These are phyloP conservation scores for Physaria fendleri DNA, from an alignment of 345 rosid species.

Conservation along the genomic window DNA sequence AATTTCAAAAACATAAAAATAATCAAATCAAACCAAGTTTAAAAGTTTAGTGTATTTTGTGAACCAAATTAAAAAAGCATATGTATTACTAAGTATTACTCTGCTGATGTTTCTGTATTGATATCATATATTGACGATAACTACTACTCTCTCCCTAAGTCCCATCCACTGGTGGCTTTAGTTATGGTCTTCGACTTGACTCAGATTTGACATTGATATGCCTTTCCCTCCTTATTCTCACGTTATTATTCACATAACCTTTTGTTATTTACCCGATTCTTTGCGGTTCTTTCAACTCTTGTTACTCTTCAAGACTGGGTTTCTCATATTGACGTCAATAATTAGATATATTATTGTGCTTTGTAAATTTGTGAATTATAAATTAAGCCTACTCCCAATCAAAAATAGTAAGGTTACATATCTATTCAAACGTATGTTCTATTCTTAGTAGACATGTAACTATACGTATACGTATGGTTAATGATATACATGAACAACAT, in stretches of 20 bases:
- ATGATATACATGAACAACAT: too few species aligned
- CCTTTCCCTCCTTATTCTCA: neutral
- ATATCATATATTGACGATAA: conserved; percentile 55
- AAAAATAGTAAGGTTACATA: too few species aligned
- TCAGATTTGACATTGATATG: conserved; percentile 41
- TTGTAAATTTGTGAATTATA: too few species aligned
- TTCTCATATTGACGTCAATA: conserved; percentile 45
- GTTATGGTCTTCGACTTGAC: conserved; percentile 81
- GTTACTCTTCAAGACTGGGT: conserved; percentile 65
- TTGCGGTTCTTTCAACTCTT: conserved; percentile 64
- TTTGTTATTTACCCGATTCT: conserved; percentile 10
- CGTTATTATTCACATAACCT: neutral
- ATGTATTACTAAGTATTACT: conserved; percentile 88
- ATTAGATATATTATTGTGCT: conserved; percentile 60
- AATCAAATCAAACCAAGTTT: too few species aligned
- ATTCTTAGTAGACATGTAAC: too few species aligned
- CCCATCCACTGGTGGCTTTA: conserved; percentile 51
- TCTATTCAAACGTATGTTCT: too few species aligned
- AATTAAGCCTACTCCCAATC: too few species aligned
- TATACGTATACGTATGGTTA: too few species aligned
- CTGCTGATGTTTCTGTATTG: conserved; percentile 77
- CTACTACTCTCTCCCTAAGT: conserved; percentile 44
- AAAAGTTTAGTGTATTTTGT: too few species aligned
- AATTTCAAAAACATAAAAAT: too few species aligned
- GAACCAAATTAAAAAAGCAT: too few species aligned